Base-by-base conservation (phyloP, 306 rosid genomes). In the Quercus mongolica region DNA sequence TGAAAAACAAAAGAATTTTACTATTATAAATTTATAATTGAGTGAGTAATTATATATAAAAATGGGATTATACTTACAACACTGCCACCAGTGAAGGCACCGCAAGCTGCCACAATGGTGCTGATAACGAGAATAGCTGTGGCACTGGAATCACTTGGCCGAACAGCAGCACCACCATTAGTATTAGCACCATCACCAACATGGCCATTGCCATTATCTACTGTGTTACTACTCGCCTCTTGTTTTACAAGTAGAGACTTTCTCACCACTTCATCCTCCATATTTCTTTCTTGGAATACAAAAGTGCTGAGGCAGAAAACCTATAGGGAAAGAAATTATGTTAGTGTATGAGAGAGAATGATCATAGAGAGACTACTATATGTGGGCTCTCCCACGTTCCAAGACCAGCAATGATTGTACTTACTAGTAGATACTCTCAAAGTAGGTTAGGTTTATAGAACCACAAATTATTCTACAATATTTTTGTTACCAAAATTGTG, bases 401-500 rank as follows among this genome's bases (percentile, higher is more conserved):
- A 41, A 8, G 46, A 8, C 0, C 1, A 41, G 46, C 46, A 41
- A 41, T 41, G 2, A 41, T 41, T 41, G 46, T 41, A 41, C 46
- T 2, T 41, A 41, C 46, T 41, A 41, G 46, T 0, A 41, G 46
- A 0, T 8, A 41, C 11, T 41, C 9, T 41, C 11, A 41, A 38
- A 2, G 46, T 2, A 0, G 44, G 10, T 0, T 2, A 0, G 44
- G 10, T 0, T 7, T 7, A 0, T 6, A 6, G 0, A 6, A 1
- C 9, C 9, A 35, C 2, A 6, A 35, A 6, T 35, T 35, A 6
- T 35, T 35, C 9, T 35, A 6, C 2, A 6, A 35, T 6, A 6
- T 6, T 6, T 35, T 38, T 38, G 7, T 38, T 38, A 38, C 0
- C 0, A 7, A 38, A 38, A 38, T 38, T 7, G 10, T 38, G 3